Evolutionary conservation across 495 filamentous ascomycete genomes (phyloP).

Genomic region (Trichoderma gamsii): DNA sequence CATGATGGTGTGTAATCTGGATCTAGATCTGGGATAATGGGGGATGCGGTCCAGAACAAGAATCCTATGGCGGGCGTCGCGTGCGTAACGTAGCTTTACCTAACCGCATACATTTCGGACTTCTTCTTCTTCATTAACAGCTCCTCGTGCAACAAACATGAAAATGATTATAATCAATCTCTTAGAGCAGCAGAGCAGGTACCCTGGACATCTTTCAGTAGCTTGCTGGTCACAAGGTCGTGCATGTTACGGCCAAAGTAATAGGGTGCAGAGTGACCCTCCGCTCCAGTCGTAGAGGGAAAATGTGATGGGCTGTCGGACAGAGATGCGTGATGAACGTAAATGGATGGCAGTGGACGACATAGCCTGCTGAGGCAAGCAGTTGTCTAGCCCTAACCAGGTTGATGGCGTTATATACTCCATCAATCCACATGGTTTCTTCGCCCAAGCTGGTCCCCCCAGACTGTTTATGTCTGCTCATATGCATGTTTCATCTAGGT

Average conservation of each 20-base stretch:
- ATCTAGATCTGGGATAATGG: too few relatives aligned
- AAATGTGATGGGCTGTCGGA: conserved; percentile 60
- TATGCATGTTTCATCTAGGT: conserved; percentile 61
- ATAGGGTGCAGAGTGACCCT: conserved; percentile 91
- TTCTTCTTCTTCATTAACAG: too few relatives aligned
- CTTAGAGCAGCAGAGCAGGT: too few relatives aligned
- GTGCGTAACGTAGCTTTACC: too few relatives aligned
- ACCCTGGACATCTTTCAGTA: conserved; percentile 91
- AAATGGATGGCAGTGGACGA: too few relatives aligned
- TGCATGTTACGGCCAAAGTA: conserved; percentile 91
- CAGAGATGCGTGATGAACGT: too few relatives aligned
- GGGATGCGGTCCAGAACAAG: too few relatives aligned
- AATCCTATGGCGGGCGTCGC: too few relatives aligned
- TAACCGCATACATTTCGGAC: too few relatives aligned
- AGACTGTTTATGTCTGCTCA: conserved; percentile 80
- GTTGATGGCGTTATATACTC: conserved; percentile 86
- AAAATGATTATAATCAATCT: too few relatives aligned
- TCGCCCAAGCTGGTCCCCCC: conserved; percentile 82
- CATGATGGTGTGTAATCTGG: too few relatives aligned
- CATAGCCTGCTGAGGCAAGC: conserved; percentile 11
- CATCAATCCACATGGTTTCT: conserved; percentile 88
- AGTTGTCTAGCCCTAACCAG: conserved; percentile 37
- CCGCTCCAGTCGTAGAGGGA: conserved; percentile 93
- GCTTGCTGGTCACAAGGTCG: conserved; percentile 75
- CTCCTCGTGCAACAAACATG: too few relatives aligned